Evolutionary conservation across 2,329 filamentous ascomycete genomes (phyloP), one percentile per base, ranked within the genome.

Genomic region (Cladosporium halotolerans): DNA sequence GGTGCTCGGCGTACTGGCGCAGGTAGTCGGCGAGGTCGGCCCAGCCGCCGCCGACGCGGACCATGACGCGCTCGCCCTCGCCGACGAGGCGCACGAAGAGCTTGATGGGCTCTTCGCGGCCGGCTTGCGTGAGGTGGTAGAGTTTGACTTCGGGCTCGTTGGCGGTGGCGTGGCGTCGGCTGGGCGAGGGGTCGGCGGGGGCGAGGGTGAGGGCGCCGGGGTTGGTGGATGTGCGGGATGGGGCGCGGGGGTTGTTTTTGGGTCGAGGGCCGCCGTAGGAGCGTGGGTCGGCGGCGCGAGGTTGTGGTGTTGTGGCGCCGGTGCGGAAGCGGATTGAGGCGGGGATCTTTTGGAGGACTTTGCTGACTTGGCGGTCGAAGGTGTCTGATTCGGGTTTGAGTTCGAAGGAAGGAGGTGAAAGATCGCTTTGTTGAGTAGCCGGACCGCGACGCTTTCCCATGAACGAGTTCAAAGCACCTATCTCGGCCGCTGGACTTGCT

Each of bases 41-140:
- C 93, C 93, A 99, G n/a, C 93, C 93, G 55, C 93, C 93, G 10
- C 93, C 93, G 10, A 99, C 92, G 34, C 93, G 87, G 7, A 99
- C 93, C 93, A 99, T 97, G 57, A 97, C 90, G 48, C 93, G 84
- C 70, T 97, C 90, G 13, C 88, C 89, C 68, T 96, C 90, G 46
- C 93, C 93, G 2, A 99, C 91, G 1, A 90, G 84, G 13, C 93
- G 86, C 49, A 99, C 91, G 64, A 95, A 95, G 4, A 99, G 81
- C 71, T 96, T 97, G 66, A 96, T 91, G 0, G 93, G 93, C 10
- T 89, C 82, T 59, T 93, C 85, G 53, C 88, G 88, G 34, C 86
- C 89, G 14, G 86, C 84, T 45, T 90, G 83, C 11, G 89, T 89
- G 36, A 99, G 80, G 70, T 97, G 91, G 64, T 97, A 99, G 2